These are phyloP conservation scores for Amoebophrya sp. DNA, from an alignment of 169 alveolate species.

Conservation along the genomic window DNA sequence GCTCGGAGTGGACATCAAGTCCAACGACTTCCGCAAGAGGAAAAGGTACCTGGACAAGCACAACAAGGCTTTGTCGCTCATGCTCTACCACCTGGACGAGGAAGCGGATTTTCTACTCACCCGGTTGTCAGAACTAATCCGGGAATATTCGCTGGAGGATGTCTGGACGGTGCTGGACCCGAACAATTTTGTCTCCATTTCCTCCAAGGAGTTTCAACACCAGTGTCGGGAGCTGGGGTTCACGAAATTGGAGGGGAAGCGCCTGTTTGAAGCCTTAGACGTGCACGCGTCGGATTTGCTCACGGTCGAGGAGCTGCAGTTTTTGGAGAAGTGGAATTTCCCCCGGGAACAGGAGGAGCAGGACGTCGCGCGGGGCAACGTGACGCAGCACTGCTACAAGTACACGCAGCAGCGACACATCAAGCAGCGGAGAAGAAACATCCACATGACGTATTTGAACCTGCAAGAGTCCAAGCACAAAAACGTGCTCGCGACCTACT, in stretches of 20 bases:
- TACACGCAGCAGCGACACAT: not conserved
- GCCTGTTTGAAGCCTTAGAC: not conserved
- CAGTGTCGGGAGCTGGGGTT: slow-evolving; percentile 1
- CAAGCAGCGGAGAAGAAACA: not conserved
- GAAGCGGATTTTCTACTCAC: not conserved
- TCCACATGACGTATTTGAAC: not conserved
- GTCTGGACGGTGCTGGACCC: slow-evolving; percentile 18
- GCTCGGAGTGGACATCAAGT: not conserved
- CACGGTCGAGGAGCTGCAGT: not conserved
- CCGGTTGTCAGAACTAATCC: not conserved
- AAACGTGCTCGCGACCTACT: not conserved
- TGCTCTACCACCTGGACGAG: not conserved
- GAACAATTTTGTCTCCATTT: not conserved
- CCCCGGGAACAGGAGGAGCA: not conserved
- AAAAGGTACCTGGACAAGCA: not conserved
- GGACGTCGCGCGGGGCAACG: slow-evolving; percentile 1
- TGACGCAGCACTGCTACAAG: not conserved
- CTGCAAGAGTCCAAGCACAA: not conserved
- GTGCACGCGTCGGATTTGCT: not conserved
- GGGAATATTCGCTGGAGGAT: slow-evolving; percentile 1
- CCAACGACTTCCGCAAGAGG: not conserved
- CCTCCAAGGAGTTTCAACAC: not conserved
- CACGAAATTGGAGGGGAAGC: not conserved
- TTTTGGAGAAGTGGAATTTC: not conserved
- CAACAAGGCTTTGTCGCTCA: not conserved